phyloP scores from a whole-genome alignment of 192 early-diverging fungal genomes.

The Dimargaris xerosporica region DNA sequence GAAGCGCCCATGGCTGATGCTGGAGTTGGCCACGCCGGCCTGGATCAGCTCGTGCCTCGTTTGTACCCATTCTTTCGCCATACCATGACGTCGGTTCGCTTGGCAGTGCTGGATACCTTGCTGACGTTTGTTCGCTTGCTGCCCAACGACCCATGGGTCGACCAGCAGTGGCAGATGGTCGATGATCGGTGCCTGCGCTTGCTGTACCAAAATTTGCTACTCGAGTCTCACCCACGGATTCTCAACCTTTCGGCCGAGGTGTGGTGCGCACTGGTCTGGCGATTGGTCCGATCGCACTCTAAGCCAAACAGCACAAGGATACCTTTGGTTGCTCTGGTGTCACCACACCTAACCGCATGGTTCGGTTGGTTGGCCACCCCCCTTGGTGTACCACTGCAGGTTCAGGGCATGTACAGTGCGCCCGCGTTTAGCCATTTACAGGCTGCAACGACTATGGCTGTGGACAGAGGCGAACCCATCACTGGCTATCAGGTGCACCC shows the following conservation, averaged over 20 bases:
- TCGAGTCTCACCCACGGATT: conserved; percentile 50
- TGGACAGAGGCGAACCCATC: conserved; percentile 12
- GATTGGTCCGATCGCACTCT: not conserved
- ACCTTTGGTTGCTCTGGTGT: conserved; percentile 12
- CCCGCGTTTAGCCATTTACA: too few species aligned
- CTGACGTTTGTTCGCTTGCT: conserved; percentile 38
- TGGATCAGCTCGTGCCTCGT: conserved; percentile 58
- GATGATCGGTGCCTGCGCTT: conserved; percentile 57
- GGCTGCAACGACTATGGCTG: conserved; percentile 14
- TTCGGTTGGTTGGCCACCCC: conserved; percentile 72
- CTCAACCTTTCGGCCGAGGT: conserved; percentile 38
- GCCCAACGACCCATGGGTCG: conserved; percentile 24
- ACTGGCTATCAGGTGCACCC: conserved; percentile 62
- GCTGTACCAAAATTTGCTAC: conserved; percentile 81
- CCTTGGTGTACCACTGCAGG: conserved; percentile 61
- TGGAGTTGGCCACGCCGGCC: conserved; percentile 5
- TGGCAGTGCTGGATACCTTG: conserved; percentile 67
- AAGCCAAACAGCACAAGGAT: not conserved
- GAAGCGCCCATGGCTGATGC: too few species aligned
- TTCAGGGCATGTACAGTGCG: conserved; percentile 25
- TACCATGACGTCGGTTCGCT: conserved; percentile 67
- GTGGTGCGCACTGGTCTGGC: conserved; percentile 45
- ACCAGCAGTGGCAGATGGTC: conserved; percentile 23
- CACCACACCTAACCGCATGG: conserved; percentile 30
- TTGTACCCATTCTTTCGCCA: conserved; percentile 94